phyloP scores from a whole-genome alignment of 345 rosid genomes.

The Euphorbia peplus region DNA sequence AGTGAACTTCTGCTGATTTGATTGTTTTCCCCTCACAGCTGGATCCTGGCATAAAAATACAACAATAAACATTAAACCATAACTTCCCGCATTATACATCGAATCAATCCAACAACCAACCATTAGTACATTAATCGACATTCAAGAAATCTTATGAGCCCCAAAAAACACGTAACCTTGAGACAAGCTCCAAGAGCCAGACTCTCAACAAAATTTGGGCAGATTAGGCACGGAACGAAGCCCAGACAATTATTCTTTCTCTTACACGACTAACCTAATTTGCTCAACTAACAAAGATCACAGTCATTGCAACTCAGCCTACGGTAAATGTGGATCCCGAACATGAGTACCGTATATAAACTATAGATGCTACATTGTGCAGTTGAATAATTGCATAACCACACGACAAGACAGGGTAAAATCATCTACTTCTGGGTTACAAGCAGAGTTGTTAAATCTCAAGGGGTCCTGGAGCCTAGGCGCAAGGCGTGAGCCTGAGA shows the following conservation, averaged over 20 bases:
- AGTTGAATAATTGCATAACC: neutral
- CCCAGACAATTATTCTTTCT: neutral
- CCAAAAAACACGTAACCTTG: neutral
- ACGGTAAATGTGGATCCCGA: neutral
- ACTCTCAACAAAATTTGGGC: neutral
- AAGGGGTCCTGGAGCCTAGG: too few relatives aligned
- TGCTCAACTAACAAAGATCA: neutral
- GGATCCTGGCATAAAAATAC: conserved; percentile 38
- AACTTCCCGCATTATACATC: neutral
- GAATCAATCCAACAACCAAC: neutral
- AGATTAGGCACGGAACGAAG: neutral
- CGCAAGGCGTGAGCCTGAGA: too few relatives aligned
- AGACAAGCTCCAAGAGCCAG: neutral
- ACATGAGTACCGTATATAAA: neutral
- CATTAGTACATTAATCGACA: neutral
- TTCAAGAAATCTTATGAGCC: neutral
- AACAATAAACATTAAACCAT: neutral
- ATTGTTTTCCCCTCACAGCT: conserved; percentile 41
- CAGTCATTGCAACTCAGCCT: neutral
- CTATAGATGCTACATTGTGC: neutral
- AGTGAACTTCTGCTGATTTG: conserved; percentile 41
- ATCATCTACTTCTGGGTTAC: neutral
- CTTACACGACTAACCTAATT: neutral
- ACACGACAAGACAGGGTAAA: neutral
- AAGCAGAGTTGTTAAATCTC: too few relatives aligned